Conservation (phyloP, 768 basidiomycete species). For the Trametes sanguinea region DNA sequence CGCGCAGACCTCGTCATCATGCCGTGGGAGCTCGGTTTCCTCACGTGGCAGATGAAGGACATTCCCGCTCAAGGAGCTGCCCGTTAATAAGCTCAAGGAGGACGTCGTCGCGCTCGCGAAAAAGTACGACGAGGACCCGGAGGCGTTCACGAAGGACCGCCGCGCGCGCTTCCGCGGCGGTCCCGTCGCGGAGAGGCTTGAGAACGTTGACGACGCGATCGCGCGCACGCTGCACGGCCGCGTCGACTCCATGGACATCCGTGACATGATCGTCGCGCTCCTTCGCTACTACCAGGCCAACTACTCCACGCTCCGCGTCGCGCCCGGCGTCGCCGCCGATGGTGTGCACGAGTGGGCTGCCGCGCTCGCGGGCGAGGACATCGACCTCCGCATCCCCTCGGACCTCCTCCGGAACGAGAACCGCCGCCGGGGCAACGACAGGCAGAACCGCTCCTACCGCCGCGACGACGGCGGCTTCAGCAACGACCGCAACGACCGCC, state of each 20-base stretch:
- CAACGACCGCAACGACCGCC: background rate
- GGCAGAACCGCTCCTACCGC: background rate
- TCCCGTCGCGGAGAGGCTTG: constrained; percentile 16
- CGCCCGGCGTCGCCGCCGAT: constrained; percentile 47
- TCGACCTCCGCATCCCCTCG: constrained; percentile 53
- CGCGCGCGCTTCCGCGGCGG: constrained; percentile 3
- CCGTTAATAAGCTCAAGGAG: constrained; percentile 46
- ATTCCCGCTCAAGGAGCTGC: constrained; percentile 74
- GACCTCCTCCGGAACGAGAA: constrained; percentile 42
- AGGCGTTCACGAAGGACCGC: constrained; percentile 27
- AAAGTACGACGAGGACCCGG: constrained; percentile 48
- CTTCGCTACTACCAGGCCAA: constrained; percentile 73
- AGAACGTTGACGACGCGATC: constrained; percentile 35
- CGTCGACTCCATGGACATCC: constrained; percentile 53
- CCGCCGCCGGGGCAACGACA: background rate
- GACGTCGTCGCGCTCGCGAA: constrained; percentile 51
- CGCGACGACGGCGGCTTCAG: background rate
- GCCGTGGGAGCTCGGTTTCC: constrained; percentile 76
- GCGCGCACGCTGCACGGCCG: constrained; percentile 32
- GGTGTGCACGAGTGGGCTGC: constrained; percentile 65
- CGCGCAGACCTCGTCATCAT: constrained; percentile 80
- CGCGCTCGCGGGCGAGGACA: constrained; percentile 52
- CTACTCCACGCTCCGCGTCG: constrained; percentile 47
- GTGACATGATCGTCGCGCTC: constrained; percentile 63
- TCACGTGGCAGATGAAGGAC: constrained; percentile 58